Evolutionary conservation across 139 green algal species (phyloP), one percentile per base, ranked within the genome.

Genomic region (Micractinium conductrix): DNA sequence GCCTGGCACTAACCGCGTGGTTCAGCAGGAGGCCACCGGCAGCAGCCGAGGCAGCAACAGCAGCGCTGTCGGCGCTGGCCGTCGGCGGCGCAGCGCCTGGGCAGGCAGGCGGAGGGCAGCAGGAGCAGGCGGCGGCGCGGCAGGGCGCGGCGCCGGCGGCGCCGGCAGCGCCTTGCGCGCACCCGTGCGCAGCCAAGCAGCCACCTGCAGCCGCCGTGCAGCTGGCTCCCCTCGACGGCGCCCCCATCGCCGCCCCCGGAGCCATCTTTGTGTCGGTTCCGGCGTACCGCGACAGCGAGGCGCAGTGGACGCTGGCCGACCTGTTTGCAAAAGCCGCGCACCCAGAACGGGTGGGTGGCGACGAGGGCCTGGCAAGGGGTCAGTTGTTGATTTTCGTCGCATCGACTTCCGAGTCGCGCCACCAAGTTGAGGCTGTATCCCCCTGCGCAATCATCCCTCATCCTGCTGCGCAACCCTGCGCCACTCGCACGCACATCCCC

Each of bases 201-300:
- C n/a, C n/a, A n/a, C n/a, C 62, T 37, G 28, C 62, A 38, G 26
- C 26, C 8, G 62, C 16, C 4, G 62, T 35, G 50, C 48, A 44
- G 45, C n/a, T 37, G 45, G 21, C 62, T 2, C 26, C 62, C 28
- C 37, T 63, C 40, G 26, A 55, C 16, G 38, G 4, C 40, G 30
- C 14, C 33, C 16, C 37, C 37, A 48, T 85, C 50, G 35, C 80
- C 10, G 58, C 58, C 35, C 80, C 80, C 55, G 44, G 38, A 1
- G 74, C 55, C 72, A 96, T 97, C 71, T 96, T 96, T 88, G 93
- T 97, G 40, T 93, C 88, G n/a, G 84, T 97, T 19, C 90, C 89
- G 0, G 85, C 90, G 2, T 97, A 95, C 65, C 79, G 94, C 0
- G 93, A 97, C 81, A 86, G 88, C 42, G 94, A 97, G 85, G 90